These are phyloP conservation scores for Populus tremula DNA, from an alignment of 345 rosid genomes.

Conservation along the genomic window DNA sequence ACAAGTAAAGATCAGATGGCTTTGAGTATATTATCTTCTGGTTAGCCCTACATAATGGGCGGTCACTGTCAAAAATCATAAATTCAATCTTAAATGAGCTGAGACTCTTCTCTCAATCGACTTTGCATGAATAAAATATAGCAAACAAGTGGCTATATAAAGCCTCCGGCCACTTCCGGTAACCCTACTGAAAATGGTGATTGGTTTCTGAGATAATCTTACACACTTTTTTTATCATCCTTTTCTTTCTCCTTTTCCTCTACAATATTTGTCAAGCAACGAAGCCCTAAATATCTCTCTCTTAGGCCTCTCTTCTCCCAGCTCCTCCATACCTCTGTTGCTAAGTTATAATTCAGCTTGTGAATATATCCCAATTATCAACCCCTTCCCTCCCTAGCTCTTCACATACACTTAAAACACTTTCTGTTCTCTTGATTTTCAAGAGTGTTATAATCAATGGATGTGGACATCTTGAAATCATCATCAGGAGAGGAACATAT, in stretches of 20 bases:
- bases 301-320: neutral
- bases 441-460: constrained; percentile 24
- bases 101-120: neutral
- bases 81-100: constrained; percentile 31
- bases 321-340: constrained; percentile 22
- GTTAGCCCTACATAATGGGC: constrained; percentile 20
- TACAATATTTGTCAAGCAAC: neutral
- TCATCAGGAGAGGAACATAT: constrained; percentile 29
- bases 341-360: neutral
- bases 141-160: constrained; percentile 48
- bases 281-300: neutral
- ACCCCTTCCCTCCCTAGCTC: constrained; percentile 1
- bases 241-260: neutral
- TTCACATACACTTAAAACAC: neutral
- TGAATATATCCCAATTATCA: neutral
- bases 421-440: neutral
- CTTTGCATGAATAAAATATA: constrained; percentile 33
- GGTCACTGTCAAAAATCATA: constrained; percentile 26
- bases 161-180: constrained; percentile 20
- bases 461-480: constrained; percentile 43
- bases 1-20: neutral
- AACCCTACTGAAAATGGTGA: constrained; percentile 31
- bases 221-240: neutral
- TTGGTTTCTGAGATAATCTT: constrained; percentile 29
- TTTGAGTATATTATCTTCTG: neutral